A percentile compares a stretch with the other conserved stretches of the same genome.
Conservation (phyloP, 345 rosid species). For the Melaleuca quinquenervia region DNA sequence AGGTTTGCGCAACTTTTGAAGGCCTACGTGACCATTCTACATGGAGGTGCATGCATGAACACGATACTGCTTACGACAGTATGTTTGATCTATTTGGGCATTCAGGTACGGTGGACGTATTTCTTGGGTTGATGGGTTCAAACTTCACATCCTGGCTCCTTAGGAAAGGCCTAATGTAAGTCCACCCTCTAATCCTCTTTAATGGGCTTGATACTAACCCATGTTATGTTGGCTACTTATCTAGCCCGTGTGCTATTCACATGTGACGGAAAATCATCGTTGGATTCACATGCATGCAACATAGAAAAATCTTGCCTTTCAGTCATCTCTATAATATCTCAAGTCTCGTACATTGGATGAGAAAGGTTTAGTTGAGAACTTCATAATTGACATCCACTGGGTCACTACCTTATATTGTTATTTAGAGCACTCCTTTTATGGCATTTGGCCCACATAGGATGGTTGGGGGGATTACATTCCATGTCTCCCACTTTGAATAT, state of each 20-base stretch:
- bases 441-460: background rate
- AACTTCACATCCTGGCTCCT: background rate
- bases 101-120: background rate
- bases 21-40: background rate
- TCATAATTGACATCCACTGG: no score
- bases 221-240: background rate
- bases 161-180: background rate
- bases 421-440: background rate
- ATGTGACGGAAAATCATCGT: background rate
- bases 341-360: background rate
- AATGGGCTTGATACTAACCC: background rate
- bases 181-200: background rate
- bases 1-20: no score
- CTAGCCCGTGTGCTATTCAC: background rate
- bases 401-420: background rate
- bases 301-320: background rate
- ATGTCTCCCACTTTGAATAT: no score
- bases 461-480: background rate
- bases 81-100: background rate
- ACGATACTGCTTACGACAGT: background rate
- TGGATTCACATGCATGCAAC: background rate
- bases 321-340: background rate
- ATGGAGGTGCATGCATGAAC: background rate
- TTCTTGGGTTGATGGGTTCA: background rate
- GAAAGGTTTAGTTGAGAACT: background rate